Conservation (phyloP, 257 asterid genomes). For the Penstemon newberryi region DNA sequence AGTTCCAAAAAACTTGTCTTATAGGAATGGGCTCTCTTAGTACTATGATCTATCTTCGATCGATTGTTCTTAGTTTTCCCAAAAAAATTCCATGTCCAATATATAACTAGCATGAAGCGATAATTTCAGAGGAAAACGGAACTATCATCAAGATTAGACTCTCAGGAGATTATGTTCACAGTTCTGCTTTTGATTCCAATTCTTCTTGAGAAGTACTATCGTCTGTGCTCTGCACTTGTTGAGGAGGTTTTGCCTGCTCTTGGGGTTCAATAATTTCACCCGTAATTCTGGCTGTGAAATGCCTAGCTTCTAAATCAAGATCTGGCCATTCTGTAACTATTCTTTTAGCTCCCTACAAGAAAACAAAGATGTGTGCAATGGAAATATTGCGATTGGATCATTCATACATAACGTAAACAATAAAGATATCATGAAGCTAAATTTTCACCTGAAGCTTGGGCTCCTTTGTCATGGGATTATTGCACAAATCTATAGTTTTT, state of each 20-base stretch:
- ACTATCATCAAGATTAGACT: too few species aligned
- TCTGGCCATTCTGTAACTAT: slow-evolving; percentile 98
- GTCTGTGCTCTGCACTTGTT: slow-evolving; percentile 23
- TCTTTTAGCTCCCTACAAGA: slow-evolving; percentile 84
- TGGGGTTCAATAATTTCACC: slow-evolving; percentile 65
- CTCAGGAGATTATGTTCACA: slow-evolving; percentile 34
- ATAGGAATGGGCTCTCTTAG: neutral
- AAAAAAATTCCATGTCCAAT: too few species aligned
- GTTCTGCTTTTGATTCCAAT: slow-evolving; percentile 70
- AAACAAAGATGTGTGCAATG: slow-evolving; percentile 8
- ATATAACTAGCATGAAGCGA: too few species aligned
- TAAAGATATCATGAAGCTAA: slow-evolving; percentile 2
- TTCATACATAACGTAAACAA: neutral
- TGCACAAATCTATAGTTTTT: slow-evolving; percentile 96
- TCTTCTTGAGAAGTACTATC: slow-evolving; percentile 44
- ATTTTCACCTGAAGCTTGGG: slow-evolving; percentile 90
- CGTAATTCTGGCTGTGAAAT: slow-evolving; percentile 64
- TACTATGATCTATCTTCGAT: neutral
- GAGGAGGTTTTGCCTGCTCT: slow-evolving; percentile 44
- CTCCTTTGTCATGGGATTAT: slow-evolving; percentile 99
- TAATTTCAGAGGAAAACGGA: too few species aligned
- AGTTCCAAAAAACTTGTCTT: neutral
- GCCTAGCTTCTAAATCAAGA: slow-evolving; percentile 86
- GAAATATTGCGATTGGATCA: neutral
- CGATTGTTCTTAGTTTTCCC: slow-evolving; percentile 3